These are phyloP conservation scores for Mycena belliarum DNA, from an alignment of 768 basidiomycete species.

Conservation along the genomic window DNA sequence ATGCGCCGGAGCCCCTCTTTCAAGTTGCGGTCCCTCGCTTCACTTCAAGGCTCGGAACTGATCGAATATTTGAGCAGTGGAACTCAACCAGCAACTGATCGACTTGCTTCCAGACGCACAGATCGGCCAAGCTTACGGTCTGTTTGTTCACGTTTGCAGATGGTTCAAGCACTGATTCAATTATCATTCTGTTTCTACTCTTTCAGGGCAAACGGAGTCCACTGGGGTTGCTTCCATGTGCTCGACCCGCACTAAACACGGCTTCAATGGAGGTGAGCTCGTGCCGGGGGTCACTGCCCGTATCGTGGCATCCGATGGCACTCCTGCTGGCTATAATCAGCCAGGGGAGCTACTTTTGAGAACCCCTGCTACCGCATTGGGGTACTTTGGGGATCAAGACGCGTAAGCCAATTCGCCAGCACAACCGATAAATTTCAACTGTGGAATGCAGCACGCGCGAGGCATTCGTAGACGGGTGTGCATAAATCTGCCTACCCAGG, in stretches of 20 bases:
- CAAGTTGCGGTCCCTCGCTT: background rate
- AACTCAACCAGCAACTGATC: slow-evolving; percentile 31
- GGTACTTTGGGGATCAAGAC: slow-evolving; percentile 41
- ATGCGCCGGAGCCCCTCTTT: slow-evolving; percentile 37
- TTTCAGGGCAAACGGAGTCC: slow-evolving; percentile 47
- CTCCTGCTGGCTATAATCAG: slow-evolving; percentile 39
- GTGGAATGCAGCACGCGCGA: background rate
- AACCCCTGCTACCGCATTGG: slow-evolving; percentile 34
- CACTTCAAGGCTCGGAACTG: background rate
- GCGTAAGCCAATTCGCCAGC: slow-evolving; percentile 33
- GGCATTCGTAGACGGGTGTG: slow-evolving; percentile 6
- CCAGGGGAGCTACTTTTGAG: slow-evolving; percentile 46
- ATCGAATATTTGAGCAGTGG: slow-evolving; percentile 15
- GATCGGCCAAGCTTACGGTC: slow-evolving; percentile 38
- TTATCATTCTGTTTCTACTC: background rate
- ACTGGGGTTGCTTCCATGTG: slow-evolving; percentile 38
- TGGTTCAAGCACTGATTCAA: background rate
- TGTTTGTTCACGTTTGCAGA: background rate
- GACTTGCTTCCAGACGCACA: slow-evolving; percentile 31
- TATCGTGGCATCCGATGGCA: slow-evolving; percentile 43
- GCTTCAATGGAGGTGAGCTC: slow-evolving; percentile 42
- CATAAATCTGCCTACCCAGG: background rate
- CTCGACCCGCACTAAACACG: slow-evolving; percentile 25
- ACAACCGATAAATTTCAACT: background rate
- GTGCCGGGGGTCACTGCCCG: slow-evolving; percentile 42